Evolutionary conservation across 768 basidiomycete species (phyloP), one percentile per base, ranked within the genome.

Genomic region (Pleurotus cornucopiae): DNA sequence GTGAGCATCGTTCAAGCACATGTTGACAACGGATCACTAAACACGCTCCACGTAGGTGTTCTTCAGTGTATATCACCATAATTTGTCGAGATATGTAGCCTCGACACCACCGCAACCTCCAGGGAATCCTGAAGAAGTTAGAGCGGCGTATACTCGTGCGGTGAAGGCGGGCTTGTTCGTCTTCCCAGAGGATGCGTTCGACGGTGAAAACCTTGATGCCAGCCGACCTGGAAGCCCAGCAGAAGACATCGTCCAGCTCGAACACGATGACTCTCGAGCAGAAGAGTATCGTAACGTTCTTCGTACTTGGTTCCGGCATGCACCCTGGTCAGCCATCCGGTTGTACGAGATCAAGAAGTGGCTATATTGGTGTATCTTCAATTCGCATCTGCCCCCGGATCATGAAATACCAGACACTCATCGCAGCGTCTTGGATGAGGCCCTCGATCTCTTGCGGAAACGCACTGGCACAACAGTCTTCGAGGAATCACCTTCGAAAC

Each of bases 361-460:
- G 89, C 72, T 96, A 26, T 85, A 90, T 56, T 95, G 93, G 92
- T 79, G 83, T 20, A 85, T 89, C 63, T 94, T 85, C 69, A 88
- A 88, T 64, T 74, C 79, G 4, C 75, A 83, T 39, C 73, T 89
- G 30, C 85, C 86, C 13, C 64, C 79, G 5, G 65, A 71, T 4
- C 76, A 83, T 9, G 53, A 68, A 25, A 66, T 90, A 14, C 70
- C 83, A 1, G 67, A 72, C 9, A 58, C 71, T 2, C 82, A 82
- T 49, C 73, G 70, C 25, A 67, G 66, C 5, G 75, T 81, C 13
- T 61, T 96, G n/a, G 76, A 85, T 37, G 76, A 83, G 39, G 80
- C 83, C 1, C 60, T 93, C 4, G 75, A 76, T 34, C 66, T 86
- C 43, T 66, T 95, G 20, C 83, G 94, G 72, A 83, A 80, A 60